Evolutionary conservation across 306 rosid species (phyloP), one percentile per base, ranked within the genome.

Genomic region (Sicyos edulis): DNA sequence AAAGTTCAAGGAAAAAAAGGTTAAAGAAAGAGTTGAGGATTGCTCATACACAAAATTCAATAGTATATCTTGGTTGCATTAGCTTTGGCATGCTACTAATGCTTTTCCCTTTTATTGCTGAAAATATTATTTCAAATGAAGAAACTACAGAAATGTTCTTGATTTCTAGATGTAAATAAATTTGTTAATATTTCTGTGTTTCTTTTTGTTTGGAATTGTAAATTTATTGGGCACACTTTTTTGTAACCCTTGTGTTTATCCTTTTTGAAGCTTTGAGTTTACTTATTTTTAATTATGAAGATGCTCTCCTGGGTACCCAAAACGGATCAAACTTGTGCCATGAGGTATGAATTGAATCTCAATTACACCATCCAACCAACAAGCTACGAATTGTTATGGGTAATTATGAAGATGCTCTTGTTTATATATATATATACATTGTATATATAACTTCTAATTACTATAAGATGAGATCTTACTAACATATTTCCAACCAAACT

Each of bases 21-120:
- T 8, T 56, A 22, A 20, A 12, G n/a, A 57, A 9, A 40, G 68
- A 62, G 37, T 62, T 34, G n/a, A 62, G 32, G 32, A 26, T 26
- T 26, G 32, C 32, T 62, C 65, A 24, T 59, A 15, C 65, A 59
- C 65, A 24, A 59, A 59, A 59, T 17, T 59, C 65, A 59, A 59
- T 26, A 59, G 42, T 26, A 12, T 5, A 59, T 17, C 50, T 62
- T 34, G 9, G 68, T 13, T 32, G 22, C 49, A 37, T 61, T 16
- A 61, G 68, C 44, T 61, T 6, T 61, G 49, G 68, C 68, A 16
- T 34, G 20, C 22, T 62, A 34, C 70, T 63, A 1, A 1, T 63
- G 8, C 1, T 0, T 61, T 32, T 7, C 7, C 6, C 20, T 22
- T 37, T 37, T 57, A 21, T 57, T 5, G 26, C 26, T 57, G 37